These are phyloP conservation scores for Dactylonectria estremocensis DNA, from an alignment of 2,329 filamentous ascomycete genomes.

Conservation along the genomic window DNA sequence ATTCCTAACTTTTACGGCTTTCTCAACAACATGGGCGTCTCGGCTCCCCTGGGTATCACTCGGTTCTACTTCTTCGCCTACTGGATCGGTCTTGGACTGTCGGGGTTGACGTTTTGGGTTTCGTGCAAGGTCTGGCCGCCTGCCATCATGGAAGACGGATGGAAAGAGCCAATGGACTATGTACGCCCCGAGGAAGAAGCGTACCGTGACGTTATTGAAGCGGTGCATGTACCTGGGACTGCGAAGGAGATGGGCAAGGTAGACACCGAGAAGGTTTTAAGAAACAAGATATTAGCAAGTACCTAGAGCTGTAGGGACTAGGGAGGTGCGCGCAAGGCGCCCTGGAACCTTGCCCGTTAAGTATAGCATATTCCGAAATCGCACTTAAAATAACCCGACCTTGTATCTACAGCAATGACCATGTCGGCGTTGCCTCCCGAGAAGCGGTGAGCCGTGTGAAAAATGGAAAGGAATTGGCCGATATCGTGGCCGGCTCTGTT, in stretches of 20 bases:
- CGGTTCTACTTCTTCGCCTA: conserved; percentile 23
- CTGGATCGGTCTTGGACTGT: conserved; percentile 10
- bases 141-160: neutral
- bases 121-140: conserved; percentile 19
- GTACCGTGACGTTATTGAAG: neutral
- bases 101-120: conserved; percentile 9
- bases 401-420: no score
- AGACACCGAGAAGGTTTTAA: neutral
- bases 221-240: neutral
- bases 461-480: no score
- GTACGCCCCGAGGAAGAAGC: conserved; percentile 15
- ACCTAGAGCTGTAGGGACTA: no score
- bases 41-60: conserved; percentile 7
- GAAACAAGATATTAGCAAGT: neutral
- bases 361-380: no score
- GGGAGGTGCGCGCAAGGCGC: no score
- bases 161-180: conserved; percentile 21
- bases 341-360: no score
- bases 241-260: neutral
- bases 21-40: conserved; percentile 16
- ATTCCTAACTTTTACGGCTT: conserved; percentile 28
- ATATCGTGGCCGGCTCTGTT: no score
- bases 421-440: no score
- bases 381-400: no score
- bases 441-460: no score